A percentile compares a stretch with the other conserved stretches of the same genome.
Evolutionary conservation across 192 early-diverging fungal genomes (phyloP).

Genomic region (Coemansia sp.): DNA sequence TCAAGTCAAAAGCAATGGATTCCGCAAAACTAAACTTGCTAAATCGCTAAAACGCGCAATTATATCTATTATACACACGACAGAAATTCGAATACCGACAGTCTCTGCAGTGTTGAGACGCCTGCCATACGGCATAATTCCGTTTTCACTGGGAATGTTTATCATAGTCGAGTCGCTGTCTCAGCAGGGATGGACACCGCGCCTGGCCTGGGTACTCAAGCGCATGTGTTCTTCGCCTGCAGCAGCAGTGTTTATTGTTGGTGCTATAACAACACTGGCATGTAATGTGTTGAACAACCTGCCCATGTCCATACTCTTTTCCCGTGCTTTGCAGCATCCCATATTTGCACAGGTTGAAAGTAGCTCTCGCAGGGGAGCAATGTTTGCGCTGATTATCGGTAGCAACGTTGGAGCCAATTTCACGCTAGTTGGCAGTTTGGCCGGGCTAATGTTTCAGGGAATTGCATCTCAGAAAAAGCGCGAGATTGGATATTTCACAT

Average conservation of each 20-base stretch:
- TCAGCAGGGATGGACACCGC: slow-evolving; percentile 65
- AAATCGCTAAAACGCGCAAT: background rate
- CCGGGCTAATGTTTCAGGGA: slow-evolving; percentile 61
- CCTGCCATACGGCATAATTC: slow-evolving; percentile 75
- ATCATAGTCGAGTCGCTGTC: slow-evolving; percentile 76
- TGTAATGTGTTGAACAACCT: slow-evolving; percentile 83
- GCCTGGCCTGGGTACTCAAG: slow-evolving; percentile 62
- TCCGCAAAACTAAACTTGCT: too few relatives aligned
- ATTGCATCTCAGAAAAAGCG: slow-evolving; percentile 30
- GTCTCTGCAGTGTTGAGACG: slow-evolving; percentile 55
- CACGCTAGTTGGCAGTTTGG: slow-evolving; percentile 70
- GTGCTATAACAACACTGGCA: slow-evolving; percentile 62
- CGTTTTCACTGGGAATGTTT: slow-evolving; percentile 86
- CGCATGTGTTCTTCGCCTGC: slow-evolving; percentile 56
- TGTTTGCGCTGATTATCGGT: slow-evolving; percentile 75
- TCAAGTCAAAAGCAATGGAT: too few relatives aligned
- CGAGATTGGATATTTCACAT: slow-evolving; percentile 31
- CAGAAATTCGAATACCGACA: slow-evolving; percentile 50
- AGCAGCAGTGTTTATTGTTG: slow-evolving; percentile 63
- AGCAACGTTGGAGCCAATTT: slow-evolving; percentile 83
- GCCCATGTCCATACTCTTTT: slow-evolving; percentile 84
- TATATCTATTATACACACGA: background rate
- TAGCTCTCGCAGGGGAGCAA: slow-evolving; percentile 55
- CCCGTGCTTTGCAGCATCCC: slow-evolving; percentile 66
- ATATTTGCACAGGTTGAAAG: slow-evolving; percentile 52